Evolutionary conservation across 106 monocot genomes (phyloP).

Genomic region (Cymbidium sinense): DNA sequence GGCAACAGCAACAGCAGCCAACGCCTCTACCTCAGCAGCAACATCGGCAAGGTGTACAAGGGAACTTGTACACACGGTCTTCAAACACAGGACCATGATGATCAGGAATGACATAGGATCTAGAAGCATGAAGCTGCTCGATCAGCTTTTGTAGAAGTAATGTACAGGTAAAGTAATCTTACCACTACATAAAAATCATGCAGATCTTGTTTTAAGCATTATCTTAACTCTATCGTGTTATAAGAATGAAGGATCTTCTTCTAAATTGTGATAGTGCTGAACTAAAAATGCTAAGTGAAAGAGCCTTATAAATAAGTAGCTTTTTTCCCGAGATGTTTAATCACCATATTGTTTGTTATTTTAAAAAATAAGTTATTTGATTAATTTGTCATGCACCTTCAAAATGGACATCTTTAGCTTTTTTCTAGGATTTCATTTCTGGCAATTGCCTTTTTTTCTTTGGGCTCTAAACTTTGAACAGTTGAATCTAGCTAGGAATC

Average conservation of each 20-base stretch:
- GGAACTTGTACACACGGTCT: constrained; percentile 27
- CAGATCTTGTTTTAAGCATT: not conserved
- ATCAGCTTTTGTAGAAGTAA: constrained; percentile 10
- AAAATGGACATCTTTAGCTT: not conserved
- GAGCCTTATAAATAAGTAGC: not conserved
- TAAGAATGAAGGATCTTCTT: not conserved
- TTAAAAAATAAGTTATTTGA: not conserved
- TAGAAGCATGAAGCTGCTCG: not conserved
- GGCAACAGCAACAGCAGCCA: constrained; percentile 39
- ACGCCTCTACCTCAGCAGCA: constrained; percentile 13
- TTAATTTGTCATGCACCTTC: not conserved
- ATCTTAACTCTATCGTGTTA: not conserved
- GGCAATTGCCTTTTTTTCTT: not conserved
- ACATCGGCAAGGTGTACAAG: constrained; percentile 25
- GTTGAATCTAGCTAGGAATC: not conserved
- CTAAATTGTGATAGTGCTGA: not conserved
- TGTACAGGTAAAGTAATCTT: constrained; percentile 27
- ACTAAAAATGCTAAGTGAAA: not conserved
- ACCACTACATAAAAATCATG: not conserved
- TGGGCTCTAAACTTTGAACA: not conserved
- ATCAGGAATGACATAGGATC: constrained; percentile 7
- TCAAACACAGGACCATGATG: constrained; percentile 49
- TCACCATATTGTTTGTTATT: not conserved
- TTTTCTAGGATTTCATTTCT: not conserved
- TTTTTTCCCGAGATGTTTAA: not conserved